These are phyloP conservation scores for Cytospora mali DNA, from an alignment of 2,329 filamentous ascomycete genomes.

Conservation along the genomic window DNA sequence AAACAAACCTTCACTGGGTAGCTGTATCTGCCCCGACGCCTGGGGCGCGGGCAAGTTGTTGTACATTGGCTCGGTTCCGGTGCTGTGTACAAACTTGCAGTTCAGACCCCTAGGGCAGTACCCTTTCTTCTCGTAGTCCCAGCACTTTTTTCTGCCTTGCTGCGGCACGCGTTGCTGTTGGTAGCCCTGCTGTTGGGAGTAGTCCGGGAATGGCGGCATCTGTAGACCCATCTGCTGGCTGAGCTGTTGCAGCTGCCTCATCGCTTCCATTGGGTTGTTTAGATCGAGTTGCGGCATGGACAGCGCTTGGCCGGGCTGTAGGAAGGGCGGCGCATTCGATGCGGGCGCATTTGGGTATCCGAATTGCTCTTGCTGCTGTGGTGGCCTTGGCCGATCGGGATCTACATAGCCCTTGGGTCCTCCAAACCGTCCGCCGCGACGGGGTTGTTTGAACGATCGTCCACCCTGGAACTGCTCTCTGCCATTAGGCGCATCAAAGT, in stretches of 20 bases:
- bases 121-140: slow-evolving; percentile 73
- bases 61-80: slow-evolving; percentile 53
- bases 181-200: slow-evolving; percentile 30
- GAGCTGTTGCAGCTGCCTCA: slow-evolving; percentile 65
- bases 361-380: slow-evolving; percentile 23
- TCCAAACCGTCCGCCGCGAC: slow-evolving; percentile 49
- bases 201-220: slow-evolving; percentile 46
- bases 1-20: slow-evolving; percentile 39
- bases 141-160: slow-evolving; percentile 54
- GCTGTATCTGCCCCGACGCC: slow-evolving; percentile 33
- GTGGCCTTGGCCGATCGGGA: slow-evolving; percentile 34
- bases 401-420: slow-evolving; percentile 27
- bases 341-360: slow-evolving; percentile 7
- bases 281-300: slow-evolving; percentile 57
- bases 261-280: slow-evolving; percentile 61
- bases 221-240: slow-evolving; percentile 58
- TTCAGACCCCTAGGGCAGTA: slow-evolving; percentile 68
- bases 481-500: slow-evolving; percentile 36
- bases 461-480: slow-evolving; percentile 40
- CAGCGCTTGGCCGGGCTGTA: slow-evolving; percentile 27
- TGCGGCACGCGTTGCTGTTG: slow-evolving; percentile 30
- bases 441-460: slow-evolving; percentile 61
- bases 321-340: slow-evolving; percentile 31
- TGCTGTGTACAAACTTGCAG: slow-evolving; percentile 71
- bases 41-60: slow-evolving; percentile 23